Conservation (phyloP, 1,284 basidiomycete species). For the Leccinum fuscescens region DNA sequence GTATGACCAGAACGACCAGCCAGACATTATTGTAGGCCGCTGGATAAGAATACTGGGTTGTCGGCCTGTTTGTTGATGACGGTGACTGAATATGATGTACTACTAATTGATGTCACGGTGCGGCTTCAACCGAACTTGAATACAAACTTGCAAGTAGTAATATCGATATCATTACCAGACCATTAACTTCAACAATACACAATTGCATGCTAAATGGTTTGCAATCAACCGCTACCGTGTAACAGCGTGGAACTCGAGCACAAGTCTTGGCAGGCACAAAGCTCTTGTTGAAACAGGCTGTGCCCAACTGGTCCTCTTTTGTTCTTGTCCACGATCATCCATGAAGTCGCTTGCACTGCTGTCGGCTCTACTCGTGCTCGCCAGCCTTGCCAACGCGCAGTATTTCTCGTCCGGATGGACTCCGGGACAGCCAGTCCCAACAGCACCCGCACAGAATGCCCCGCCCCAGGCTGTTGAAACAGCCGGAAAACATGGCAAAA, state of each 20-base stretch:
- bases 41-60: neutral
- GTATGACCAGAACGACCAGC: slow-evolving; percentile 9
- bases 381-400: slow-evolving; percentile 49
- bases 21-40: slow-evolving; percentile 7
- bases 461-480: slow-evolving; percentile 19
- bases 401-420: slow-evolving; percentile 78
- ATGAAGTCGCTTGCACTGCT: slow-evolving; percentile 50
- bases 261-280: neutral
- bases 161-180: no score
- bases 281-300: neutral
- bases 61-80: neutral
- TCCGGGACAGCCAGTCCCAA: slow-evolving; percentile 58
- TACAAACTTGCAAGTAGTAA: neutral
- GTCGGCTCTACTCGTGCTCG: slow-evolving; percentile 37
- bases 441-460: slow-evolving; percentile 19
- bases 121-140: neutral
- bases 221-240: neutral
- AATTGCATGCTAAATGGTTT: neutral
- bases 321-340: neutral
- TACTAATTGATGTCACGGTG: neutral
- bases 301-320: neutral
- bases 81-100: neutral
- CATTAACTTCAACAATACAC: no score
- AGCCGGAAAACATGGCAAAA: slow-evolving; percentile 14
- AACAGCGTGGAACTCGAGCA: neutral